Percentiles rank a stretch among this genome's conserved stretches.
Conservation (phyloP, 179 eudicot genomes). For the Spinacia oleracea region DNA sequence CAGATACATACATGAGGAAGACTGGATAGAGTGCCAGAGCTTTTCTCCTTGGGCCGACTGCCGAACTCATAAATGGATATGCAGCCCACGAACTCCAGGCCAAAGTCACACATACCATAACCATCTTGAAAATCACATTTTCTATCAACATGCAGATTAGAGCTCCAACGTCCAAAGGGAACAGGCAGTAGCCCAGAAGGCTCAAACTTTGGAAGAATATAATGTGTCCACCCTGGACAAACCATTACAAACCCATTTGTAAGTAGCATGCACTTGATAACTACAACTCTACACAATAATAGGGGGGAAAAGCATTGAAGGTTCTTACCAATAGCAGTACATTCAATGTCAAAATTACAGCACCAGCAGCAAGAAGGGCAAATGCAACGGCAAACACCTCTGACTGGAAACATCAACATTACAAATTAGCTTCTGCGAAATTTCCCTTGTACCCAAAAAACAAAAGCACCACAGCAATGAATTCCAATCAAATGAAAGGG, state of each 20-base stretch:
- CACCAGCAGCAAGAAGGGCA: constrained; percentile 96
- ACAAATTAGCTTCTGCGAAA: background rate
- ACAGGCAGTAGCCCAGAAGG: constrained; percentile 91
- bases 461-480: background rate
- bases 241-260: constrained; percentile 3
- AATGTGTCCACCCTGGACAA: constrained; percentile 89
- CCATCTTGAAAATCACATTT: constrained; percentile 69
- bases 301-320: constrained; percentile 13
- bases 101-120: constrained; percentile 75
- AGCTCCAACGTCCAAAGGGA: constrained; percentile 89
- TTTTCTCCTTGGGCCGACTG: constrained; percentile 93
- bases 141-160: constrained; percentile 82
- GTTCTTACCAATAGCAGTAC: constrained; percentile 78
- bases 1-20: constrained; percentile 93
- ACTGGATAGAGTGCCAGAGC: constrained; percentile 97
- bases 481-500: background rate
- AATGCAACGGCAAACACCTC: constrained; percentile 97
- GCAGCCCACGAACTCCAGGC: constrained; percentile 99
- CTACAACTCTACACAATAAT: background rate
- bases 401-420: constrained; percentile 55
- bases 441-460: background rate
- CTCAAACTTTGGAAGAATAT: constrained; percentile 97
- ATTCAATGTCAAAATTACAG: constrained; percentile 87
- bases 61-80: constrained; percentile 95
- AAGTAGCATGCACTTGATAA: background rate